A percentile compares a stretch with the other conserved stretches of the same genome.
Conservation (phyloP, 2,329 filamentous ascomycete genomes). For the Grosmannia clavigera region DNA sequence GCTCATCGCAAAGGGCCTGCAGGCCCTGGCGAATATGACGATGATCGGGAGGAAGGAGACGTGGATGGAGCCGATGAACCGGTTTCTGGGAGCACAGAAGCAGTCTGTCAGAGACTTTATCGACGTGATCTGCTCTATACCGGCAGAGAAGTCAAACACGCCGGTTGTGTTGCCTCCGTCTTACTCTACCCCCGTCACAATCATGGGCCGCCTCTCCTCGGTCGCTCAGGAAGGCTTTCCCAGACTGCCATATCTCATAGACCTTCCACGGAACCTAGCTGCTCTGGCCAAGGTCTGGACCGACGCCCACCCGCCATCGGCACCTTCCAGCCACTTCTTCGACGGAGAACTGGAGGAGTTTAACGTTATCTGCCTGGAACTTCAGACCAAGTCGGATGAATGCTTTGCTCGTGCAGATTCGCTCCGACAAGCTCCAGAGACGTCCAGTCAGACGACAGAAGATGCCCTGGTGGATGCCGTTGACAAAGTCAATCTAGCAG, state of each 20-base stretch:
- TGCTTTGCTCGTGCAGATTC: constrained; percentile 38
- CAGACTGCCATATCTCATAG: constrained; percentile 83
- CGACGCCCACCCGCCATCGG: constrained; percentile 33
- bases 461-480: constrained; percentile 32
- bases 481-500: constrained; percentile 29
- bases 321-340: constrained; percentile 22
- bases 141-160: constrained; percentile 49
- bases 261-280: constrained; percentile 75
- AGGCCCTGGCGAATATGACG: constrained; percentile 81
- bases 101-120: constrained; percentile 77
- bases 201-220: constrained; percentile 67
- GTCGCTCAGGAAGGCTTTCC: constrained; percentile 85
- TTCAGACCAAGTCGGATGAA: constrained; percentile 38
- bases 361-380: constrained; percentile 33
- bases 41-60: constrained; percentile 88
- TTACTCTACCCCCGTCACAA: constrained; percentile 87
- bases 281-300: constrained; percentile 73
- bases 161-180: constrained; percentile 56
- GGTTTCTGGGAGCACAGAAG: constrained; percentile 64
- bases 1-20: constrained; percentile 81
- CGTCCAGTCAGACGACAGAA: constrained; percentile 13
- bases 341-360: constrained; percentile 43
- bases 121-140: constrained; percentile 74
- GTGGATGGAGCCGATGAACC: constrained; percentile 99
- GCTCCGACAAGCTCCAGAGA: constrained; percentile 26